phyloP scores from a whole-genome alignment of 768 basidiomycete genomes.

The Tylopilus sp. region DNA sequence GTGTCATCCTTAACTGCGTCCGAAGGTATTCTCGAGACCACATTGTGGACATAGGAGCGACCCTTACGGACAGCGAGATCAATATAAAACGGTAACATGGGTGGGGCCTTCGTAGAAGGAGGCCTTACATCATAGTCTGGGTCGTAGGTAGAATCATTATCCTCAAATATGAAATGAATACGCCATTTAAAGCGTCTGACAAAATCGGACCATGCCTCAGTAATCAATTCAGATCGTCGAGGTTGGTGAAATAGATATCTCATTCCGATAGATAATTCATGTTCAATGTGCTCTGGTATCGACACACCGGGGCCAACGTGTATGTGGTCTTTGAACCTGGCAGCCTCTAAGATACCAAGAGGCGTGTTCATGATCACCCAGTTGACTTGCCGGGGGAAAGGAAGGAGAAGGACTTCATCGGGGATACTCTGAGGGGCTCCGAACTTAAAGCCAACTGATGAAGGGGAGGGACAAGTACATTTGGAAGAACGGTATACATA shows the following conservation, averaged over 20 bases:
- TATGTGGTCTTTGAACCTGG: background rate
- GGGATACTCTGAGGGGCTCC: no score
- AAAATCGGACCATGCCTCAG: conserved; percentile 2
- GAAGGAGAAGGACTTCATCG: no score
- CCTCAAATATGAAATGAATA: background rate
- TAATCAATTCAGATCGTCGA: background rate
- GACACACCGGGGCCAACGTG: background rate
- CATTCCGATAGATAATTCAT: background rate
- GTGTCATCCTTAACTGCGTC: background rate
- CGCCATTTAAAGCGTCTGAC: background rate
- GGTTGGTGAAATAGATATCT: background rate
- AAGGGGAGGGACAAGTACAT: no score
- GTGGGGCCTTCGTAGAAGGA: background rate
- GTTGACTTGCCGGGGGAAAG: background rate
- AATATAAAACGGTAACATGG: background rate
- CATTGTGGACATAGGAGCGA: background rate
- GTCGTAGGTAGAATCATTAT: background rate
- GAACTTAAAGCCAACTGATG: no score
- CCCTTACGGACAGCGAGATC: background rate
- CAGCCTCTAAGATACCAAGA: background rate
- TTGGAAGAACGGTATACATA: no score
- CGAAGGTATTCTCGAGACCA: background rate
- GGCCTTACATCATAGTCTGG: conserved; percentile 8
- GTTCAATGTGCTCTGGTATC: background rate
- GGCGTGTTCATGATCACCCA: background rate